Conservation (phyloP, 2,329 filamentous ascomycete species). For the Trichoderma breve region DNA sequence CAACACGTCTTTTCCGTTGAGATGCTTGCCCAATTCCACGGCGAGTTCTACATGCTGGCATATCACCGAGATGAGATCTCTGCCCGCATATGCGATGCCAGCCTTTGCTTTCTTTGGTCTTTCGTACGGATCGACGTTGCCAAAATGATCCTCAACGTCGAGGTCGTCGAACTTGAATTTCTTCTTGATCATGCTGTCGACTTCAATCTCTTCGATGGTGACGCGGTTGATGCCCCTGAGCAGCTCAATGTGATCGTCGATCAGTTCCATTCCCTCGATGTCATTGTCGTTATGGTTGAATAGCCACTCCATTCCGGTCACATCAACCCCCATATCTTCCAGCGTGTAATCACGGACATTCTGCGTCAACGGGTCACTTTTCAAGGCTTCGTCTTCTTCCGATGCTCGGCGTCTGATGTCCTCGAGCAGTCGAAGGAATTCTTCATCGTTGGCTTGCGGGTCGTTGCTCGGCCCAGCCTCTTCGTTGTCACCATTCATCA, state of each 20-base stretch:
- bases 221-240: slow-evolving; percentile 18
- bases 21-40: slow-evolving; percentile 53
- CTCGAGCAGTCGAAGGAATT: slow-evolving; percentile 24
- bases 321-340: slow-evolving; percentile 7
- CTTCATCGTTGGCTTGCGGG: neutral
- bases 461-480: slow-evolving; percentile 6
- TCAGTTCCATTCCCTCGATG: neutral
- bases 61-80: slow-evolving; percentile 46
- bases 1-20: slow-evolving; percentile 57
- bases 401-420: slow-evolving; percentile 26
- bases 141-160: slow-evolving; percentile 31
- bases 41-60: slow-evolving; percentile 50
- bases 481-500: slow-evolving; percentile 16
- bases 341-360: neutral
- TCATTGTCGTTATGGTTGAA: neutral
- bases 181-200: slow-evolving; percentile 24
- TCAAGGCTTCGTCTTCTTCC: slow-evolving; percentile 22
- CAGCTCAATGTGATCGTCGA: neutral
- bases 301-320: neutral
- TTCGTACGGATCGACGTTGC: slow-evolving; percentile 31
- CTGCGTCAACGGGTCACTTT: neutral
- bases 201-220: slow-evolving; percentile 13
- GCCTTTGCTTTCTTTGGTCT: slow-evolving; percentile 13
- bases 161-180: slow-evolving; percentile 32
- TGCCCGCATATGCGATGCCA: slow-evolving; percentile 27